Base-by-base conservation (phyloP, 768 basidiomycete genomes). In the Kwoniella sp. region DNA sequence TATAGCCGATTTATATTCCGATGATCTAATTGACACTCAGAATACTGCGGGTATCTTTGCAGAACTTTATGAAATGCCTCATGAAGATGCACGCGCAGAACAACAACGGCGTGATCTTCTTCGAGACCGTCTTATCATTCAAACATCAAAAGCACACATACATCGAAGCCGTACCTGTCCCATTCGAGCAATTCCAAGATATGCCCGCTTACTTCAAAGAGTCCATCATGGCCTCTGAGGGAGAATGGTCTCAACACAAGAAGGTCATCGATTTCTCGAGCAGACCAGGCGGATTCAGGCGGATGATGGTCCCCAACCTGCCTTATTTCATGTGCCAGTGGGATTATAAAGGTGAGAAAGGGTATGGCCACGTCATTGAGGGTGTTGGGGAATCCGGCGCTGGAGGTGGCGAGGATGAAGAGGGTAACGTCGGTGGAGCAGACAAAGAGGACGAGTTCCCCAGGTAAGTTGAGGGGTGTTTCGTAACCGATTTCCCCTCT, bases 271-370 rank as follows among this genome's bases (percentile, higher is more conserved):
- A 95, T 81, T 99, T 99, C 78, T 86, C 91, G 2, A 83, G 87
- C 9, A 85, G 92, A 3, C 91, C 92, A 0, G 94, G 95, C 20
- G 95, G 95, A 2, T 98, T 98, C 84, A 85, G 94, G 47, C 86
- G 95, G 0, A 88, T 91, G 26, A 91, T 99, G 90, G 95, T 99
- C 12, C 88, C 94, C 2, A 96, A 97, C 74, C 82, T 99, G 30
- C 96, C 96, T 0, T 99, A 99, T 81, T 99, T 99, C 75, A 95
- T 94, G 92, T 91, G 98, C 7, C 93, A 95, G 73, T 99, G 95
- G 80, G 96, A 99, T 81, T 85, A 98, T 81, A 97, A 94, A 74
- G 93, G 96, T 26, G 93, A 97, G 81, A 93, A 92, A 75, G 96
- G 96, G 1, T 99, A 93, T 77, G 96, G 96, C 0, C 96, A 99